Evolutionary conservation across 2,329 filamentous ascomycete species (phyloP), one percentile per base, ranked within the genome.

Genomic region (Daldinia sp.): DNA sequence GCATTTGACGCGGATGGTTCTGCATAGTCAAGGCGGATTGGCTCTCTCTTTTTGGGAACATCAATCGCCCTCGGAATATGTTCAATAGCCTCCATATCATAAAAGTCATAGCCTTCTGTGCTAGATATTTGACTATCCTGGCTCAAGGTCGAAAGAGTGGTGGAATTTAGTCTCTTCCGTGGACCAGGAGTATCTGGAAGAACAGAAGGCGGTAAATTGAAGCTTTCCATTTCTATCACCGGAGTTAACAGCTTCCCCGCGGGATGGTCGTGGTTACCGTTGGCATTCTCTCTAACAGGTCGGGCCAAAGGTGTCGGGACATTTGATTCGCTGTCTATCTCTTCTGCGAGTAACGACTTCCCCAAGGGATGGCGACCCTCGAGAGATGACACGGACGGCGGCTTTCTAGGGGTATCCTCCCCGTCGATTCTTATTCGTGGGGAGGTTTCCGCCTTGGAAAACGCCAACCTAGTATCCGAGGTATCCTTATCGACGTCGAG

Each of bases 91-190:
- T 86, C 85, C 25, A 86, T 77, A 68, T 86, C 87, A 70, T 89
- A 89, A 70, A 89, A 89, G 72, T 89, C 87, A 68, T 89, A 89
- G 0, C 87, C 87, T 66, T 88, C 86, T 1, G 82, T 85, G 70
- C 79, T 83, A 10, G 83, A 84, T n/a, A 76, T 68, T 19, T 83
- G 80, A 68, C 82, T 85, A 37, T 81, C 80, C 29, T 83, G 80
- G 70, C 83, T 86, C 17, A 75, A 64, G n/a, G 80, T 76, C 2
- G 85, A 87, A 23, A 85, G 68, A 1, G 84, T 79, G 34, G 77
- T 76, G 0, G 84, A 86, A 69, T 85, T 79, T 9, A 82, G 78
- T 23, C 83, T 80, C 55, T 77, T 77, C 8, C 82, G 78, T 3
- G 75, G 78, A 56, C 71, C 78, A 51, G 71, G 70, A 47, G 70